Base-by-base conservation (phyloP, 495 filamentous ascomycete species). In the Articulospora tetracladia region DNA sequence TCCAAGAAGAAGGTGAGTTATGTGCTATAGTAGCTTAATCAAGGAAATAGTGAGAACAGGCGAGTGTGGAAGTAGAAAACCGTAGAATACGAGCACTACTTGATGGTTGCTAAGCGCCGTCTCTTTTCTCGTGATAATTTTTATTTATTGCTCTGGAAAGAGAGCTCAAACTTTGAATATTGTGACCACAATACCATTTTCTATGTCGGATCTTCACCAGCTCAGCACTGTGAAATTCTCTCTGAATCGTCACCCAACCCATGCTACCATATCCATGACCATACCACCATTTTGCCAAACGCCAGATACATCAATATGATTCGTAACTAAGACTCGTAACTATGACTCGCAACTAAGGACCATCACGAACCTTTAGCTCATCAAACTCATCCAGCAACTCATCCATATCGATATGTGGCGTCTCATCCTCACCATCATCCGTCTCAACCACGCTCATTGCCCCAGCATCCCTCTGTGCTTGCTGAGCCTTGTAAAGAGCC, bases 331-430 rank as follows among this genome's bases (percentile, higher is more conserved):
- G 8, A 25, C n/a, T n/a, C n/a, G n/a, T n/a, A n/a, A n/a, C n/a
- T n/a, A n/a, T n/a, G n/a, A n/a, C n/a, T n/a, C n/a, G 12, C 47
- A 63, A 6, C 53, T 53, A 65, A 24, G 58, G 49, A 10, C 52
- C 57, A 63, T 63, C 66, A 15, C 64, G 20, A 61, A 96, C 83
- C 74, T 90, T 84, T 73, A 97, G 85, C 69, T 87, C 85, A 27
- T 85, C 77, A 78, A 96, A 93, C 72, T 94, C 91, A 74, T 96
- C 91, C 61, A 95, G 79, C 65, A 96, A 68, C 71, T 95, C 89
- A 25, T 94, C 85, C 85, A 96, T 85, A 68, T 83, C 79, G 67
- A 96, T 86, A 71, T 86, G 78, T 11, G 91, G 91, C 27, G 79
- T 81, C 23, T 85, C 88, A 27, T 86, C 87, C n/a, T 86, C 89